phyloP scores from a whole-genome alignment of 75 land plant species.

The Pseudotsuga menziesii region DNA sequence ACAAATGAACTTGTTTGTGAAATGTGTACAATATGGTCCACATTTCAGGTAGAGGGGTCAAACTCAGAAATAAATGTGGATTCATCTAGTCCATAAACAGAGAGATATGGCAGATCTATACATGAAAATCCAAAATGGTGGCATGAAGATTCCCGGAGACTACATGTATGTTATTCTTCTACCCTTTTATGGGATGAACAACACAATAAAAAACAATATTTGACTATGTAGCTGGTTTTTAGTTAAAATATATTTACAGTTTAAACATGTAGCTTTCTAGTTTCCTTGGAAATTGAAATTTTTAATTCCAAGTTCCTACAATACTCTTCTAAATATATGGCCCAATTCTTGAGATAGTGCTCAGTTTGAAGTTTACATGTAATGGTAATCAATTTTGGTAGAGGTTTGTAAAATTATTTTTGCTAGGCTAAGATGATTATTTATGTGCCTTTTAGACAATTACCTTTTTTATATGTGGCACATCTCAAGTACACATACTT shows the following conservation, averaged over 20 bases:
- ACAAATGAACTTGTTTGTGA: no score
- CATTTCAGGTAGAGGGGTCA: conserved; percentile 8
- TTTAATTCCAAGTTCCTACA: background rate
- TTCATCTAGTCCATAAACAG: conserved; percentile 1
- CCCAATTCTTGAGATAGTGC: background rate
- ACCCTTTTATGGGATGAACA: background rate
- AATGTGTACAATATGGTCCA: background rate
- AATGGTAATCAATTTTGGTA: background rate
- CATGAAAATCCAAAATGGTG: conserved; percentile 19
- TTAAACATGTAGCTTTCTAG: background rate
- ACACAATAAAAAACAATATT: background rate
- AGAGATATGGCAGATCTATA: conserved; percentile 6
- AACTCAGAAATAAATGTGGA: conserved; percentile 30
- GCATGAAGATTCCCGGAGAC: conserved; percentile 18
- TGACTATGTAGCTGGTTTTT: background rate
- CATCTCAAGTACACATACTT: background rate
- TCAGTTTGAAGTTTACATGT: background rate
- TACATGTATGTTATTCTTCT: conserved; percentile 19
- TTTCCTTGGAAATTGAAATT: background rate
- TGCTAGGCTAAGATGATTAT: background rate
- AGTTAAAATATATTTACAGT: no score
- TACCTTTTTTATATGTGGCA: background rate
- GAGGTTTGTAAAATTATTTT: background rate
- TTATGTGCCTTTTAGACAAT: background rate
- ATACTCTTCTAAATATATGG: background rate